phyloP scores from a whole-genome alignment of 306 rosid genomes.

The Morella rubra region DNA sequence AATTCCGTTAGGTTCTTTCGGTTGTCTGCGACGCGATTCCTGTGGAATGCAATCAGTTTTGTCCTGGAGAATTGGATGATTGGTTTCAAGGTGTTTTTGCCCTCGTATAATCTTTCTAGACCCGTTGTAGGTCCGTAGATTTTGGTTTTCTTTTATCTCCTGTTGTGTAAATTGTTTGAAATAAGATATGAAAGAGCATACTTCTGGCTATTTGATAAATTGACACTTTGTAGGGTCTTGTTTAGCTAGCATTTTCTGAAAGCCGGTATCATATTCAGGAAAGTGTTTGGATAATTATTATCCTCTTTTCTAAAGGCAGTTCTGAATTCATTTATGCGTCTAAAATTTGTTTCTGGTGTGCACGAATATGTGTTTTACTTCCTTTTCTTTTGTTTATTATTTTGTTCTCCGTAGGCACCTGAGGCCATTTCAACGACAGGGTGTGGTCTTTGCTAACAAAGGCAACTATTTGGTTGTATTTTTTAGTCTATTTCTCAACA shows the following conservation, averaged over 20 bases:
- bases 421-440: neutral
- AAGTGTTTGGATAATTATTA: neutral
- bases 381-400: neutral
- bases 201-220: neutral
- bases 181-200: neutral
- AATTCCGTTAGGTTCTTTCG: neutral
- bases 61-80: neutral
- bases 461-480: neutral
- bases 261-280: too few relatives aligned
- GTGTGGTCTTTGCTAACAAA: neutral
- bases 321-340: neutral
- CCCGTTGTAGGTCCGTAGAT: neutral
- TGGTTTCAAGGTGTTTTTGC: neutral
- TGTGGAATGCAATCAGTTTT: neutral
- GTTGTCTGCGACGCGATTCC: neutral
- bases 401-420: neutral
- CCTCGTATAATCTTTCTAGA: too few relatives aligned
- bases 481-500: neutral
- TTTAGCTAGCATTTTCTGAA: neutral
- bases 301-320: neutral
- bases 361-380: neutral
- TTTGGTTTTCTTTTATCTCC: too few relatives aligned
- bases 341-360: neutral
- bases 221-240: neutral
- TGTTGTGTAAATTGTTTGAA: neutral